Base-by-base conservation (phyloP, 441 rosid genomes). In the Populus hybrid region DNA sequence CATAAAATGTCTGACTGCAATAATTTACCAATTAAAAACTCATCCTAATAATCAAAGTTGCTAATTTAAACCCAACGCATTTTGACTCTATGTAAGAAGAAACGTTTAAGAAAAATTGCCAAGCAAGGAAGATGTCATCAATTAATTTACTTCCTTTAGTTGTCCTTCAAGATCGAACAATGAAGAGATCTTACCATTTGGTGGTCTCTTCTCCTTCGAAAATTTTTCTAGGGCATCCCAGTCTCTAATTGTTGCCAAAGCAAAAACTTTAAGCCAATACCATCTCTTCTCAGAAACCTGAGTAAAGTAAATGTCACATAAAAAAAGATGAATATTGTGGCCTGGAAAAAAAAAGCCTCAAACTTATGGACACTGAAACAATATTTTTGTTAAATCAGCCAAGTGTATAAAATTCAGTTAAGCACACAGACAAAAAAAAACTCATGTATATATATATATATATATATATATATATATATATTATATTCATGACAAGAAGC, bases 201-300 rank as follows among this genome's bases (percentile, higher is more conserved):
- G 96, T 35, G 99, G 98, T 83, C 93, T 87, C 90, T 88, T 96
- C 82, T 96, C 99, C 83, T 91, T 96, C 1, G 98, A 96, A 77
- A 96, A 96, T 89, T 91, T 91, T 82, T 96, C 98, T 3, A 96
- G 85, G 7, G 92, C 96, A 75, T 88, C 98, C 99, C 99, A 96
- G 80, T 93, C 97, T 88, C 95, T 88, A 64, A 88, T 91, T 70
- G 98, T 91, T 79, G 97, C 97, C 86, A 96, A 84, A 80, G 98
- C 99, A 77, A 91, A 94, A 80, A 91, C 91, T 88, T 96, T 96
- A 72, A 96, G 98, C 93, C 93, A 94, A 82, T 93, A 96, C 99
- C 99, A 94, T 86, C 99, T 90, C 88, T 92, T 96, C 87, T 96
- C 98, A 77, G 95, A 87, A 75, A 94, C 99, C 98, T 92, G 79